Conservation (phyloP, 176 grass and related monocot genomes). For the Sorghum bicolor region DNA sequence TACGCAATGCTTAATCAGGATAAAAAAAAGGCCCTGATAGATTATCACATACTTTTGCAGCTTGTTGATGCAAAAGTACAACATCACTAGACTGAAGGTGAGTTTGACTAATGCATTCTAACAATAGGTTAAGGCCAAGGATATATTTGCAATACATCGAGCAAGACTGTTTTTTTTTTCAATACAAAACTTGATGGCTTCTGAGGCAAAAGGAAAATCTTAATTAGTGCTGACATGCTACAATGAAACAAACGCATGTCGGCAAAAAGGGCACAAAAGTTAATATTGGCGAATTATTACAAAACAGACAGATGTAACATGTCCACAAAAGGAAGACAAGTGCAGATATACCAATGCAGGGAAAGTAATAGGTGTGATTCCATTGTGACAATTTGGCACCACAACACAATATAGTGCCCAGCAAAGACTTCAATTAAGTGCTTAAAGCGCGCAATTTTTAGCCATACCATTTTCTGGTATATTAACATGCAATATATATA, state of each 20-base stretch:
- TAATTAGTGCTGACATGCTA: background rate
- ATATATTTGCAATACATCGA: background rate
- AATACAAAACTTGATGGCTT: background rate
- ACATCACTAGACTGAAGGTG: background rate
- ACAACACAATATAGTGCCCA: background rate
- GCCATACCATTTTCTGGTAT: background rate
- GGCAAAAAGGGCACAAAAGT: background rate
- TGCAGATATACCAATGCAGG: background rate
- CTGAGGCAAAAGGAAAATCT: background rate
- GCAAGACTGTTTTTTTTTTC: background rate
- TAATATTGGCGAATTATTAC: background rate
- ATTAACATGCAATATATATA: background rate
- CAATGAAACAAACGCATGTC: background rate
- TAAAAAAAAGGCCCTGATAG: background rate
- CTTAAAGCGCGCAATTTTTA: background rate
- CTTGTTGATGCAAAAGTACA: background rate
- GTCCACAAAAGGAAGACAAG: background rate
- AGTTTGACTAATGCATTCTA: background rate
- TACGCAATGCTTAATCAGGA: background rate
- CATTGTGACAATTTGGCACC: constrained; percentile 3
- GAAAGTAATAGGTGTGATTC: background rate
- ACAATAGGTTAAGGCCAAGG: background rate
- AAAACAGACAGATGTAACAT: background rate
- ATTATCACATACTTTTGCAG: background rate
- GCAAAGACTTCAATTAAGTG: background rate